Conservation (phyloP, 2,329 filamentous ascomycete species). For the Fusarium sp. region DNA sequence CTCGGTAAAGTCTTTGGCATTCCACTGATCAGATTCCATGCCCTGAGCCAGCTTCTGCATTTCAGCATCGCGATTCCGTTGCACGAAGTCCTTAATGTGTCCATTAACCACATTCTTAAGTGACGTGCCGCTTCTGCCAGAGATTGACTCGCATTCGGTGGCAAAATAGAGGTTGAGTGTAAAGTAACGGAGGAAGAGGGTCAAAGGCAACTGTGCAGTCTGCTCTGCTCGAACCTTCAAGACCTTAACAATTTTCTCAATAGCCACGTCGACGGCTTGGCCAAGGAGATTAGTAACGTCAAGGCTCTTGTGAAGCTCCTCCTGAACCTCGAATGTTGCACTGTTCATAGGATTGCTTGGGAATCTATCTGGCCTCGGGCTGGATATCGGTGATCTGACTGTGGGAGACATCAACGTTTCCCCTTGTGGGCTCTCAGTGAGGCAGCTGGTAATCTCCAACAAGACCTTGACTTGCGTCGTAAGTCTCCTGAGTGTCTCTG, state of each 20-base stretch:
- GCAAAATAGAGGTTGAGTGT: slow-evolving; percentile 84
- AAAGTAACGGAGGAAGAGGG: slow-evolving; percentile 82
- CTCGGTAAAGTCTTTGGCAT: slow-evolving; percentile 77
- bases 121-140: slow-evolving; percentile 77
- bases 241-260: slow-evolving; percentile 79
- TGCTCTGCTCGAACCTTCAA: slow-evolving; percentile 81
- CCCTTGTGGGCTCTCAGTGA: slow-evolving; percentile 55
- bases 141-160: slow-evolving; percentile 87
- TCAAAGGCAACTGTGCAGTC: slow-evolving; percentile 71
- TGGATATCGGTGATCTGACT: slow-evolving; percentile 62
- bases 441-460: slow-evolving; percentile 88
- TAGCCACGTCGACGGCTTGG: slow-evolving; percentile 82
- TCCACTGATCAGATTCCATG: slow-evolving; percentile 86
- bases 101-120: slow-evolving; percentile 82
- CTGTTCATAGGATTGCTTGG: slow-evolving; percentile 31
- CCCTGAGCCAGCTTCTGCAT: slow-evolving; percentile 78
- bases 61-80: slow-evolving; percentile 74
- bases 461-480: slow-evolving; percentile 93
- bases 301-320: slow-evolving; percentile 79
- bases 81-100: slow-evolving; percentile 84
- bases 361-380: slow-evolving; percentile 54
- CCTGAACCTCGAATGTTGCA: slow-evolving; percentile 65
- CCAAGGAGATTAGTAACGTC: slow-evolving; percentile 82
- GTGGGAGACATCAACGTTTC: slow-evolving; percentile 59
- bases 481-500: slow-evolving; percentile 84